Evolutionary conservation across 2,329 filamentous ascomycete genomes (phyloP).

Genomic region (Phyllosticta citriasiana): DNA sequence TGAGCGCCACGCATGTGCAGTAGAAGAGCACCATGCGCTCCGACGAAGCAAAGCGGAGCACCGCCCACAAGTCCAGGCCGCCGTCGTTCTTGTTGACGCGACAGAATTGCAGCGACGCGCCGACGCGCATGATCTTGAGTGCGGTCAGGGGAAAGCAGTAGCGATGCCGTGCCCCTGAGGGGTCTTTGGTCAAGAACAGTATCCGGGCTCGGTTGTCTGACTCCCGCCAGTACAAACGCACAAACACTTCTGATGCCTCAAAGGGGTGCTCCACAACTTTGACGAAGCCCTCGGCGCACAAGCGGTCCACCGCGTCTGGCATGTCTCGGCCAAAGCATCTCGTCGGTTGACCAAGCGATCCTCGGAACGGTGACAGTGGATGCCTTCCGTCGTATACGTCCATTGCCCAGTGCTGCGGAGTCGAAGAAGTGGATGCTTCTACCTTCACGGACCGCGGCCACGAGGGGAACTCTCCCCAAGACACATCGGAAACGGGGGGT

Average conservation of each 20-base stretch:
- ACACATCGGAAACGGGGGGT: slow-evolving; percentile 33
- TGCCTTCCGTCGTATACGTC: slow-evolving; percentile 35
- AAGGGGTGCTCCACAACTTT: slow-evolving; percentile 36
- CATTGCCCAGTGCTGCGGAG: slow-evolving; percentile 31
- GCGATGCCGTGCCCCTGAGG: slow-evolving; percentile 28
- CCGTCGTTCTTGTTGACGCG: slow-evolving; percentile 30
- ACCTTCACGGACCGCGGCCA: slow-evolving; percentile 12
- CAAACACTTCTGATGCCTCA: slow-evolving; percentile 35
- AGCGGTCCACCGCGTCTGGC: slow-evolving; percentile 23
- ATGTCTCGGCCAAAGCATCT: slow-evolving; percentile 28
- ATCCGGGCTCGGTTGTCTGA: slow-evolving; percentile 44
- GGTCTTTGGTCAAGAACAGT: slow-evolving; percentile 39
- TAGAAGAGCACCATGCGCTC: slow-evolving; percentile 52
- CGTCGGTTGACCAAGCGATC: slow-evolving; percentile 19
- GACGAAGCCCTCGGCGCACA: slow-evolving; percentile 31
- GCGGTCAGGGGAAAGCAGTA: slow-evolving; percentile 43
- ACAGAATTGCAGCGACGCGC: slow-evolving; percentile 32
- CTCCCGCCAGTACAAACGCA: slow-evolving; percentile 43
- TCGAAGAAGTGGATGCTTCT: slow-evolving; percentile 21
- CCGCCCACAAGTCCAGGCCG: slow-evolving; percentile 42
- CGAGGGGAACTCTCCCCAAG: slow-evolving; percentile 30
- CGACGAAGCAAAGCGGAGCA: slow-evolving; percentile 44
- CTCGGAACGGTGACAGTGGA: slow-evolving; percentile 26
- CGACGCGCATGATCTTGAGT: slow-evolving; percentile 31
- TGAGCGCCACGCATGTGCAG: slow-evolving; percentile 47